Evolutionary conservation across 495 filamentous ascomycete species (phyloP), one percentile per base, ranked within the genome.

Genomic region (Annulohypoxylon moriforme): DNA sequence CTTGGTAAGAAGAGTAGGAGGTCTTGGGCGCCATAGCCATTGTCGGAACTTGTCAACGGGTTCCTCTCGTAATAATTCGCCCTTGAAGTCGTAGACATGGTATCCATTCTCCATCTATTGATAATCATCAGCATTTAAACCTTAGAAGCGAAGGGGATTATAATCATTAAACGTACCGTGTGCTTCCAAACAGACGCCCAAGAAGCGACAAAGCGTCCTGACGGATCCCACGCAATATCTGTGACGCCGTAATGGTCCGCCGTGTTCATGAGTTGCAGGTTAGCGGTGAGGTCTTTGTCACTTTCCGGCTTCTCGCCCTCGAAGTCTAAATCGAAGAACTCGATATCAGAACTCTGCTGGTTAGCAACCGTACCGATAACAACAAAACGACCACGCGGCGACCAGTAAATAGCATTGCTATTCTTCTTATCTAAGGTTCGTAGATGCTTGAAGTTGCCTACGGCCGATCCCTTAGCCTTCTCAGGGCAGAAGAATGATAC

Each of bases 391-490:
- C 96, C 96, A 84, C 92, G 94, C 13, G 96, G 96, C n/a, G 93
- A 96, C 96, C 96, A 99, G 89, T 97, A 97, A 76, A 99, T 98
- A 59, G 92, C 96, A 76, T 99, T 99, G 87, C 90, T 97, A 80
- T 94, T 99, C 88, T 97, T 98, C 89, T 97, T 97, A 72, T 99
- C 96, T 20, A 96, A 85, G 0, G 94, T 98, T 44, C 92, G 89
- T 62, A 98, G 89, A 71, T 94, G 92, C 85, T 93, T 96, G 87
- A 97, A 99, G 85, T 97, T 97, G 56, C 96, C 96, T 18, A 92
- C 84, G 10, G 85, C 84, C 36, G 85, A 78, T 34, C 87, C 87
- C 86, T 98, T 98, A 74, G 87, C 79, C 84, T 97, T 97, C 80
- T 99, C 96, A 0, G 96, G 93, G 65, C 93, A 94, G 83, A 95